Base-by-base conservation (phyloP, 2,329 filamentous ascomycete species). In the Arachnopeziza araneosa region DNA sequence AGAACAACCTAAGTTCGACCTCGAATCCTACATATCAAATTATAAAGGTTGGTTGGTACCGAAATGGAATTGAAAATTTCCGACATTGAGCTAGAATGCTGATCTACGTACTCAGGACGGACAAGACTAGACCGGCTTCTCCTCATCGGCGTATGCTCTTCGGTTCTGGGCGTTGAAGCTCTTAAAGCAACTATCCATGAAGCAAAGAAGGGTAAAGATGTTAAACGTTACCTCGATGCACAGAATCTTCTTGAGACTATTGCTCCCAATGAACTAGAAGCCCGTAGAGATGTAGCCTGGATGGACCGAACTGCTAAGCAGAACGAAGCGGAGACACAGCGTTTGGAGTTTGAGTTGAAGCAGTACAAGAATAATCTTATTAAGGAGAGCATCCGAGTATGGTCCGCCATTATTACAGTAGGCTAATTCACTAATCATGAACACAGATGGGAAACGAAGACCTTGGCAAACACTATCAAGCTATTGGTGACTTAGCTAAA, bases 341-440 rank as follows among this genome's bases (percentile, higher is more conserved):
- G 89, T n/a, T 79, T 98, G 58, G 91, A 97, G 71, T 78, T 83
- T 19, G 91, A 98, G 74, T 79, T 99, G 22, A 93, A 92, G 74
- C 88, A 88, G 1, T 98, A 98, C 75, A 96, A 95, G 76, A 96
- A 97, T 72, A 99, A 98, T 69, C 77, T 98, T 51, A 92, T 99
- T 69, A 96, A 97, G 73, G 95, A 99, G 77, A 97, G 92, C 77
- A 96, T 98, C 69, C 78, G 93, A 67, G 92, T 96, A 79, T 59
- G 82, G 50, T 58, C 9, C 21, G 3, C 9, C 17, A 36, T 50
- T 12, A 8, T 52, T 36, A 17, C 14, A 32, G 51, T 21, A 55
- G 6, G 14, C 21, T 24, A n/a, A 2, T 12, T 23, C 21, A 21
- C 24, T 58, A 56, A 54, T 56, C n/a, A 54, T 10, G 10, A 52